Percentiles rank a stretch among this genome's conserved stretches.
phyloP scores from a whole-genome alignment of 257 asterid species.

The Solanum ossicruentum region DNA sequence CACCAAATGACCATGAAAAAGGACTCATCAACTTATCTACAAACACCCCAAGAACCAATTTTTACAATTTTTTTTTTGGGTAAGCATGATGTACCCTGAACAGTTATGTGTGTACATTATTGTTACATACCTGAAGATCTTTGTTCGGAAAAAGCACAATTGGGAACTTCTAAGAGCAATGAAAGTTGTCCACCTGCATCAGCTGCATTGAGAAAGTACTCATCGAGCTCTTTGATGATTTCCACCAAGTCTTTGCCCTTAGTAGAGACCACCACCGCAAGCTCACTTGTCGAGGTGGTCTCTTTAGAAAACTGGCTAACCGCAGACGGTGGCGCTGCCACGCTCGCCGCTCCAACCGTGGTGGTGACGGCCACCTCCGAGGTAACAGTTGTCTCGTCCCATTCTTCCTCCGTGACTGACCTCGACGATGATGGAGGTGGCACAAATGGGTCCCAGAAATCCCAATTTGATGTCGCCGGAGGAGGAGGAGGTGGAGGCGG shows the following conservation, averaged over 20 bases:
- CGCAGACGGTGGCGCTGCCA: slow-evolving; percentile 57
- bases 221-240: slow-evolving; percentile 76
- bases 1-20: slow-evolving; percentile 59
- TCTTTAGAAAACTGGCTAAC: slow-evolving; percentile 26
- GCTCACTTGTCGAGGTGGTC: slow-evolving; percentile 48
- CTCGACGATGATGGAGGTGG: slow-evolving; percentile 56
- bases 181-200: slow-evolving; percentile 80
- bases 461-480: slow-evolving; percentile 56
- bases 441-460: slow-evolving; percentile 93
- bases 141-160: slow-evolving; percentile 44
- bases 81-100: background rate
- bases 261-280: slow-evolving; percentile 72
- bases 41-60: slow-evolving; percentile 4
- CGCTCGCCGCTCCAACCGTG: slow-evolving; percentile 34
- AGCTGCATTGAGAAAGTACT: slow-evolving; percentile 78
- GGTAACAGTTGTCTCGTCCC: slow-evolving; percentile 50
- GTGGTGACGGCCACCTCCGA: slow-evolving; percentile 51
- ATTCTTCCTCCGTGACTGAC: slow-evolving; percentile 61
- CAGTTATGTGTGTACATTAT: background rate
- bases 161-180: slow-evolving; percentile 61
- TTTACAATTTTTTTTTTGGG: background rate
- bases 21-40: slow-evolving; percentile 45
- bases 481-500: slow-evolving; percentile 53
- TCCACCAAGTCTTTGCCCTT: slow-evolving; percentile 70
- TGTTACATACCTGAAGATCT: slow-evolving; percentile 35